phyloP scores from a whole-genome alignment of 2,329 filamentous ascomycete genomes.

The Hypoxylon sp. region DNA sequence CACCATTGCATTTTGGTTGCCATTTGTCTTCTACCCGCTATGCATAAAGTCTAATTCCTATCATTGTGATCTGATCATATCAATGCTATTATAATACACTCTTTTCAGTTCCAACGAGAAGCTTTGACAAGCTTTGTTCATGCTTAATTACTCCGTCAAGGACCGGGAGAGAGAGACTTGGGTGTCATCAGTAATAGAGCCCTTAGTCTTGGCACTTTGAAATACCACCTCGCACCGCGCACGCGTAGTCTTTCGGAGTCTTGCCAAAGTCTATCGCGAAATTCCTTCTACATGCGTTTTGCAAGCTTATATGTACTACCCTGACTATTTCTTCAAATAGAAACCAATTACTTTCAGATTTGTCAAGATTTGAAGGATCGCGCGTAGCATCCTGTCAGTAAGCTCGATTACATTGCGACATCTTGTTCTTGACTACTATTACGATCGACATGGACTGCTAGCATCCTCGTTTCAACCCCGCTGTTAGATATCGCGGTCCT shows the following conservation, averaged over 20 bases:
- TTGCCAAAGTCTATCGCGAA: conserved; percentile 21
- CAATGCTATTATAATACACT: conserved; percentile 33
- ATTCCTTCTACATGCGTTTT: conserved; percentile 13
- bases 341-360: conserved; percentile 27
- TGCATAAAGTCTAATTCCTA: conserved; percentile 42
- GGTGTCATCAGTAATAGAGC: conserved; percentile 35
- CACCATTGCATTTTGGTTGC: conserved; percentile 16
- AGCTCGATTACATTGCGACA: conserved; percentile 36
- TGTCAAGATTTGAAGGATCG: conserved; percentile 34
- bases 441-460: conserved; percentile 48
- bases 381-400: conserved; percentile 33
- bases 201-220: conserved; percentile 35
- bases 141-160: conserved; percentile 14
- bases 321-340: conserved; percentile 26
- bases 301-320: conserved; percentile 11
- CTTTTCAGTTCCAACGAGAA: conserved; percentile 12
- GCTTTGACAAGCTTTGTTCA: conserved; percentile 17
- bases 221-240: conserved; percentile 33
- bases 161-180: conserved; percentile 14
- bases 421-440: conserved; percentile 39
- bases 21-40: conserved; percentile 8
- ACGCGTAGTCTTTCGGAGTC: conserved; percentile 21
- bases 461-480: conserved; percentile 46
- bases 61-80: conserved; percentile 31
- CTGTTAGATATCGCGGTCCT: conserved; percentile 43